phyloP scores from a whole-genome alignment of 2,329 filamentous ascomycete genomes.

The Trichoderma sp. region DNA sequence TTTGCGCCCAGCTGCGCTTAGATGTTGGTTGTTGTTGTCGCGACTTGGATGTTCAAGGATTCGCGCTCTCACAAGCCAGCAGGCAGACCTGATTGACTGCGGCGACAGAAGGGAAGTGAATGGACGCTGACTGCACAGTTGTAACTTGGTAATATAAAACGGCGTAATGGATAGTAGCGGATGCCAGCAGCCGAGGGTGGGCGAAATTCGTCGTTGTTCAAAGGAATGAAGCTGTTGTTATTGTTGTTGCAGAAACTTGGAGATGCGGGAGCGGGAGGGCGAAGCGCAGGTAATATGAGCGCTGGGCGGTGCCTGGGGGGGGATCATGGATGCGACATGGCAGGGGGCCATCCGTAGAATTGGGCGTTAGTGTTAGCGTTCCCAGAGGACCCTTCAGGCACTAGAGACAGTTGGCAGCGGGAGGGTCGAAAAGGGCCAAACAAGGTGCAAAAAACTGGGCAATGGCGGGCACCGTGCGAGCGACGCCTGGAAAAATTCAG shows the following conservation, averaged over 20 bases:
- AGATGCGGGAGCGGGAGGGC: conserved; percentile 8
- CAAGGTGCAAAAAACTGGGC: neutral
- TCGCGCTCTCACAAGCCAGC: neutral
- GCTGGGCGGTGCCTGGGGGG: conserved; percentile 12
- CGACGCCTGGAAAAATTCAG: neutral
- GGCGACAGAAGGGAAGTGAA: conserved; percentile 1
- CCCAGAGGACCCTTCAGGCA: conserved; percentile 17
- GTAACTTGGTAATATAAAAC: neutral
- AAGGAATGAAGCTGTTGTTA: conserved; percentile 1
- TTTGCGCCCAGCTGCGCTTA: neutral
- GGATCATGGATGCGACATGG: neutral
- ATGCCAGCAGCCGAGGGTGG: neutral
- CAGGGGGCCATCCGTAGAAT: neutral
- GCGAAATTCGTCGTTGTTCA: neutral
- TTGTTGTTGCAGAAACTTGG: conserved; percentile 11
- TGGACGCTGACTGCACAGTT: neutral
- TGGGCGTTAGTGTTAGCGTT: neutral
- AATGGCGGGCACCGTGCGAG: conserved; percentile 3
- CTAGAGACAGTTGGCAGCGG: conserved; percentile 17
- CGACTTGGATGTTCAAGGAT: neutral
- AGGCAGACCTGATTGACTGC: neutral
- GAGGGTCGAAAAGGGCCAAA: neutral
- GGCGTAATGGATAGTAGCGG: neutral
- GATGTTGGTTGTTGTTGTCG: neutral
- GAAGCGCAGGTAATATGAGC: conserved; percentile 9